Conservation (phyloP, 306 rosid genomes). For the Lagenaria siceraria region DNA sequence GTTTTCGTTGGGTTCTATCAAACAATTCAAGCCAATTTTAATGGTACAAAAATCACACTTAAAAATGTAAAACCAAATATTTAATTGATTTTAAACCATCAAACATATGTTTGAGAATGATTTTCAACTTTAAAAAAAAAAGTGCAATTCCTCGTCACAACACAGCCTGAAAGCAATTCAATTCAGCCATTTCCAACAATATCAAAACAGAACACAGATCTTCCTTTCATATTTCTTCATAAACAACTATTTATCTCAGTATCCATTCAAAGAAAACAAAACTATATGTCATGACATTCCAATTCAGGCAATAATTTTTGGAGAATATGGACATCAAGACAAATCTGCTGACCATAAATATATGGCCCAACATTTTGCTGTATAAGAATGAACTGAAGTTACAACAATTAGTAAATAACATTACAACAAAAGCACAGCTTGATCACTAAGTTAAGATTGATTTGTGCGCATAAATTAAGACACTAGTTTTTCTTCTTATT, state of each 20-base stretch:
- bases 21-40: too few relatives aligned
- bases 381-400: background rate
- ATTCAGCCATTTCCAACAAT: background rate
- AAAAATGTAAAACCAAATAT: too few relatives aligned
- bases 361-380: background rate
- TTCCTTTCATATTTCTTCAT: background rate
- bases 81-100: too few relatives aligned
- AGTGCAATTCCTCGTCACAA: background rate
- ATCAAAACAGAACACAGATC: background rate
- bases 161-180: background rate
- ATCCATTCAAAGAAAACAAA: background rate
- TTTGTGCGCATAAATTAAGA: background rate
- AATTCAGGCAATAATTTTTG: background rate
- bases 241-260: background rate
- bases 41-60: too few relatives aligned
- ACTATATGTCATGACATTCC: background rate
- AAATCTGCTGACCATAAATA: background rate
- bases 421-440: background rate
- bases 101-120: too few relatives aligned
- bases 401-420: background rate
- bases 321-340: conserved; percentile 3
- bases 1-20: too few relatives aligned
- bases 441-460: background rate
- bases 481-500: conserved; percentile 45
- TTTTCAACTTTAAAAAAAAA: too few relatives aligned